Base-by-base conservation (phyloP, 768 basidiomycete genomes). In the Macrolepiota albuminosa region DNA sequence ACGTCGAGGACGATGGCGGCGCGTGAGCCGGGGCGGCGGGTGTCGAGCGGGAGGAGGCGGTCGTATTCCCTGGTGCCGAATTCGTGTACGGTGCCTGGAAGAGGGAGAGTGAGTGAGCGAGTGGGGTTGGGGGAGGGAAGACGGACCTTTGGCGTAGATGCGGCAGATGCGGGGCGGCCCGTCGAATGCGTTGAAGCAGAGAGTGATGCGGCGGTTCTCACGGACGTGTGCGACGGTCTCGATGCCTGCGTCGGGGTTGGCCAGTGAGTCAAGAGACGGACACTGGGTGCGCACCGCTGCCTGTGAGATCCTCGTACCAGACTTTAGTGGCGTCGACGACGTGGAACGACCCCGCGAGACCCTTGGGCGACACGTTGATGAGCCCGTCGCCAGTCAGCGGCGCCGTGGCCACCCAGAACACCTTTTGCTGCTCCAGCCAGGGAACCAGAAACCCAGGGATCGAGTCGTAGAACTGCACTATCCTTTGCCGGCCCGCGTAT, bases 231-330 rank as follows among this genome's bases (percentile, higher is more conserved):
- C 65, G 29, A 77, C 75, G 8, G 77, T 78, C 55, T 78, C 77
- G 33, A 75, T 75, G 50, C 76, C 76, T 77, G 55, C 1, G n/a
- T 29, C 29, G 29, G 29, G 3, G 4, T 29, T 29, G 29, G 29
- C 29, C 29, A 29, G 29, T 1, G 29, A 29, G 29, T 29, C 29
- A 29, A 29, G 29, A 29, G 2, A 1, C 1, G 29, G 29, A 29
- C 29, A 29, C 29, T 29, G n/a, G 2, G 4, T 3, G 42, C n/a
- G 21, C 74, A 86, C 87, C 87, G 61, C 85, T 84, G 9, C 88
- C 88, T 21, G 83, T 84, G 48, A 88, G 75, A 67, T 90, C 88
- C 66, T 90, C 86, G 62, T 90, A 90, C 88, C 88, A 89, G 2
- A 86, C 84, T 49, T 70, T 73, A 45, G 75, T 81, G 21, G 78